These are phyloP conservation scores for Cercophora scortea DNA, from an alignment of 495 filamentous ascomycete species.

Conservation along the genomic window DNA sequence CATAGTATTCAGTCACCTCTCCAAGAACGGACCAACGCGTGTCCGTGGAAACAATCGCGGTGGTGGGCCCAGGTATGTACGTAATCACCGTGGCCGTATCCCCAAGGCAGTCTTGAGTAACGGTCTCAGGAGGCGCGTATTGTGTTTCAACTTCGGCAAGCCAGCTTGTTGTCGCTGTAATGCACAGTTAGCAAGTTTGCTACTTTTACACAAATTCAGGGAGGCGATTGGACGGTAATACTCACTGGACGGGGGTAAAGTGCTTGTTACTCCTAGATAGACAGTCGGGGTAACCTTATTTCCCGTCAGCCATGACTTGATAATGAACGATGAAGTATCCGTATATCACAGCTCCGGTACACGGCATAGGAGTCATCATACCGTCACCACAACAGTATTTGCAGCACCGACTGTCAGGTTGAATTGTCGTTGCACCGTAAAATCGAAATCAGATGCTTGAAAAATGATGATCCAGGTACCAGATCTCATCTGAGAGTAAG, in stretches of 20 bases:
- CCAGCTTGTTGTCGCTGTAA: conserved; percentile 12
- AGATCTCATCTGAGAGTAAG: conserved; percentile 14
- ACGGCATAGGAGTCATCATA: not conserved
- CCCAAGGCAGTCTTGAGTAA: conserved; percentile 13
- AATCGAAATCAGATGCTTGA: conserved; percentile 15
- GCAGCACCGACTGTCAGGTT: conserved; percentile 6
- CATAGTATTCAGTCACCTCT: conserved; percentile 16
- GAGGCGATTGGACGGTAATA: no score
- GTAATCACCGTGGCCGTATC: conserved; percentile 15
- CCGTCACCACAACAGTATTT: conserved; percentile 16
- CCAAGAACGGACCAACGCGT: conserved; percentile 14
- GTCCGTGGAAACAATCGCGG: conserved; percentile 10
- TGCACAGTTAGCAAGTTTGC: not conserved
- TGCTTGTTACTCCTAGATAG: conserved; percentile 13
- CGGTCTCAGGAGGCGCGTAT: conserved; percentile 10
- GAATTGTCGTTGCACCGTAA: conserved; percentile 17
- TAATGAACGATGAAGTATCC: not conserved
- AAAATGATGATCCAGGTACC: conserved; percentile 18
- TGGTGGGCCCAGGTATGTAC: conserved; percentile 16
- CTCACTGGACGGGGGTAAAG: conserved; percentile 12
- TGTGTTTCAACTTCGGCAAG: conserved; percentile 12
- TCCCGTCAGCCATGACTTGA: not conserved
- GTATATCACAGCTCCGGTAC: not conserved
- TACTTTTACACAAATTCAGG: not conserved
- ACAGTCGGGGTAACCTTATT: conserved; percentile 17